Evolutionary conservation across 208 protist species (phyloP).

Genomic region (Crithidia brevicula): DNA sequence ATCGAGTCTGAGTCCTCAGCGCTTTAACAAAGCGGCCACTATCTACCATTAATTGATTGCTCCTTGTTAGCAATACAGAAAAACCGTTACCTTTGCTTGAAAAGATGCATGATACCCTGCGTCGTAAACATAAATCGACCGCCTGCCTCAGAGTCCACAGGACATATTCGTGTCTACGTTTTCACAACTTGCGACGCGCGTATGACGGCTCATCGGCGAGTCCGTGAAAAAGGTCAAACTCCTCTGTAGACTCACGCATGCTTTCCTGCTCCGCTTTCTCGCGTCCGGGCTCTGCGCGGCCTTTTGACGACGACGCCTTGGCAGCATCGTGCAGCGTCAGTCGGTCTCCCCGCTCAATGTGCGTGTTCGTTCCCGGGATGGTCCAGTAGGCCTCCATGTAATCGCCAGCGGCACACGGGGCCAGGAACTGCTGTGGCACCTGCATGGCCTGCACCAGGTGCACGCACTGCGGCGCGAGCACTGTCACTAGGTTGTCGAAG

Average conservation of each 20-base stretch:
- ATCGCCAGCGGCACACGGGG: constrained; percentile 52
- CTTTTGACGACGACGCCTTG: constrained; percentile 19
- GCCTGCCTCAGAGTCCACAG: too few relatives aligned
- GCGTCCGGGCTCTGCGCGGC: constrained; percentile 12
- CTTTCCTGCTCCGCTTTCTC: constrained; percentile 79
- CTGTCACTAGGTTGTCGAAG: constrained; percentile 87
- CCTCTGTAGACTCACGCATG: constrained; percentile 72
- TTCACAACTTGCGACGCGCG: constrained; percentile 23
- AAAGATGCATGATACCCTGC: too few relatives aligned
- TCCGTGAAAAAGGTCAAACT: constrained; percentile 89
- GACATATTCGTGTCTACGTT: background rate
- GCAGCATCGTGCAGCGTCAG: constrained; percentile 41
- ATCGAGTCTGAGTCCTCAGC: too few relatives aligned
- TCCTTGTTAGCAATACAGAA: too few relatives aligned
- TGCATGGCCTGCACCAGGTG: constrained; percentile 85
- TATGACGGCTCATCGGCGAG: constrained; percentile 78
- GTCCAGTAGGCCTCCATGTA: constrained; percentile 90
- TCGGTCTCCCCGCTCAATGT: constrained; percentile 75
- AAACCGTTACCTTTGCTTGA: too few relatives aligned
- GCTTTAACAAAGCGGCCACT: too few relatives aligned
- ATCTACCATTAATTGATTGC: too few relatives aligned
- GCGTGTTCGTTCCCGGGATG: constrained; percentile 84
- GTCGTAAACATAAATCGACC: too few relatives aligned
- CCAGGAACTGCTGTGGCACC: constrained; percentile 57
- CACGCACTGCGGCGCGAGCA: constrained; percentile 87